phyloP scores from a whole-genome alignment of 306 rosid species.

The Ormosia emarginata region DNA sequence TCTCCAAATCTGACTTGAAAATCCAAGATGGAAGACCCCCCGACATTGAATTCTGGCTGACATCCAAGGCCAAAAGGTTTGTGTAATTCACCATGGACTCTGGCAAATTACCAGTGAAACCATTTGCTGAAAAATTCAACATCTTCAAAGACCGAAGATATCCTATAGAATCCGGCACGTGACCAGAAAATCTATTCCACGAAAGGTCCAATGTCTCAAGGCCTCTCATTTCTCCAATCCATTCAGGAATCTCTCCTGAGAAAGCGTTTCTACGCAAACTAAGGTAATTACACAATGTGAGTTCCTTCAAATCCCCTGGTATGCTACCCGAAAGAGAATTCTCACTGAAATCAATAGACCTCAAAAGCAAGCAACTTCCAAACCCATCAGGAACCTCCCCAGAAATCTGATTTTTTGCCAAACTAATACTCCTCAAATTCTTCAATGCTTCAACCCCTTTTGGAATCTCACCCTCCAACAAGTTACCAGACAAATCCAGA shows the following conservation, averaged over 20 bases:
- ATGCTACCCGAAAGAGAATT: slow-evolving; percentile 65
- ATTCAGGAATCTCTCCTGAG: slow-evolving; percentile 69
- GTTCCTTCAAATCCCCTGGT: slow-evolving; percentile 65
- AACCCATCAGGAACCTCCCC: slow-evolving; percentile 74
- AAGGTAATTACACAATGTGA: slow-evolving; percentile 58
- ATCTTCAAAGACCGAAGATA: slow-evolving; percentile 61
- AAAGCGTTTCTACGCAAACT: slow-evolving; percentile 58
- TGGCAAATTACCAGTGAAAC: slow-evolving; percentile 65
- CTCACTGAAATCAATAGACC: slow-evolving; percentile 79
- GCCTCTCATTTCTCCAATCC: slow-evolving; percentile 80
- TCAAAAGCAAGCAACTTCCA: slow-evolving; percentile 85
- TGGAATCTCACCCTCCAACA: slow-evolving; percentile 70
- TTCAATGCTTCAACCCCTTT: slow-evolving; percentile 51
- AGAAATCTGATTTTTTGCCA: slow-evolving; percentile 62
- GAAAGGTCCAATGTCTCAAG: slow-evolving; percentile 81
- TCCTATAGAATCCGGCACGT: slow-evolving; percentile 62
- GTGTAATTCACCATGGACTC: slow-evolving; percentile 58
- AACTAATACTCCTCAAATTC: slow-evolving; percentile 60
- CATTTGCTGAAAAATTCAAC: slow-evolving; percentile 69
- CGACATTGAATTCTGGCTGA: slow-evolving; percentile 63
- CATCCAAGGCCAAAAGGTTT: slow-evolving; percentile 62
- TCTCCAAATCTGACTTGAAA: slow-evolving; percentile 51
- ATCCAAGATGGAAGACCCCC: slow-evolving; percentile 82
- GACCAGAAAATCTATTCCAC: slow-evolving; percentile 64
- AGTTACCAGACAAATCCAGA: slow-evolving; percentile 70